Evolutionary conservation across 2,329 filamentous ascomycete genomes (phyloP).

Genomic region (Lasiodiplodia gonubiensis): DNA sequence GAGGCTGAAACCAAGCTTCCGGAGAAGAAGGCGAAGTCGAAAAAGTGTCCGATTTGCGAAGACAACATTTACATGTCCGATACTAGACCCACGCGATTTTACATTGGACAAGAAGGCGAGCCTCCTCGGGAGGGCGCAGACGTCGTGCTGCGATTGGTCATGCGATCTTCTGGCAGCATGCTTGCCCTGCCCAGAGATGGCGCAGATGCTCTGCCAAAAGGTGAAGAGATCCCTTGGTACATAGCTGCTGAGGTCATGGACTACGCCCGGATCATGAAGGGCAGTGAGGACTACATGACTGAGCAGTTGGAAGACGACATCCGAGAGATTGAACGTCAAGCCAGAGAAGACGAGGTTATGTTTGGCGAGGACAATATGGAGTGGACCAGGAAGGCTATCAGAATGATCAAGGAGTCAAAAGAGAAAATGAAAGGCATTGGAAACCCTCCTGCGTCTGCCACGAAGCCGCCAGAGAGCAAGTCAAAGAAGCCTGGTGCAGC

Average conservation of each 20-base stretch:
- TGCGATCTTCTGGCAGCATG: constrained; percentile 78
- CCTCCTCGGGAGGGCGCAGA: constrained; percentile 84
- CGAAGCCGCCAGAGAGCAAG: constrained; percentile 58
- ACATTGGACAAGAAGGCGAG: constrained; percentile 83
- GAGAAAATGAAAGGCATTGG: constrained; percentile 74
- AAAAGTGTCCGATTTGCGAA: constrained; percentile 96
- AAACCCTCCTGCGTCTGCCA: constrained; percentile 62
- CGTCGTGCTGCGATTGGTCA: constrained; percentile 85
- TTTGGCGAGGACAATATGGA: constrained; percentile 87
- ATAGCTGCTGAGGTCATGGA: constrained; percentile 92
- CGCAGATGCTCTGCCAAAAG: constrained; percentile 69
- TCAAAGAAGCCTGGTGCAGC: constrained; percentile 49
- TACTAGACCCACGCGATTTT: constrained; percentile 87
- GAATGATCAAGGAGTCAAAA: constrained; percentile 74
- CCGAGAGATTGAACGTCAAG: constrained; percentile 73
- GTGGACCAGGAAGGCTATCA: constrained; percentile 86
- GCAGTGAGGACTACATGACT: constrained; percentile 84
- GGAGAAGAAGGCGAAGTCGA: constrained; percentile 78
- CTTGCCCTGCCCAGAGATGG: constrained; percentile 86
- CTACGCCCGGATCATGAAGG: constrained; percentile 95
- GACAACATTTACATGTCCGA: constrained; percentile 93
- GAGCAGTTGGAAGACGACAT: constrained; percentile 83
- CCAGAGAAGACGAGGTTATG: constrained; percentile 86
- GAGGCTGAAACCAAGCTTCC: constrained; percentile 67
- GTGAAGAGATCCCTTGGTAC: constrained; percentile 89